Base-by-base conservation (phyloP, 108 stramenopile genomes). In the Nitzschia palea region DNA sequence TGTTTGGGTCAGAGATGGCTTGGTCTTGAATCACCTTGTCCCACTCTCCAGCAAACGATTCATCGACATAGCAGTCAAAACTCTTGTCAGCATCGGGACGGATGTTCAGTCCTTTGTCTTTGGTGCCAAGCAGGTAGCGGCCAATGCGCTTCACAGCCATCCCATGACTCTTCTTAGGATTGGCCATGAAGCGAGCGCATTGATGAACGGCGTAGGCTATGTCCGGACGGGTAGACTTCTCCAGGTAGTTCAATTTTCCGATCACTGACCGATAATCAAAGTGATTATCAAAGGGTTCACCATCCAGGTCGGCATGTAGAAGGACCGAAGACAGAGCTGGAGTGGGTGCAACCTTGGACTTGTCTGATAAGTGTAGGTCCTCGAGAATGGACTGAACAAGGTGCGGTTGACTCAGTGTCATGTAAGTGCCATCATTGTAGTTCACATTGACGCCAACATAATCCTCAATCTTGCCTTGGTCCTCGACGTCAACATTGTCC, bases 1-100 rank as follows among this genome's bases (percentile, higher is more conserved):
- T 54, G n/a, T 15, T 58, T 0, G 76, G 71, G 33, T 77, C 54
- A 8, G 53, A 4, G n/a, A n/a, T 36, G 36, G 55, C 55, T 31
- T 63, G 20, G 6, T 51, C 50, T 6, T 6, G 5, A 6, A 5
- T 6, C 14, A 62, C 63, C 40, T 34, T 15, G 60, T 56, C 35
- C 56, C 54, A 80, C 15, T 63, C 35, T 15, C 82, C 82, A 47
- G 76, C 67, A 44, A 77, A 77, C 32, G 69, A 62, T 1, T 76
- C 80, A 65, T 81, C 80, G 4, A 67, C 74, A 47, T 62, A 81
- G 51, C 60, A 68, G 20, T 81, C 65, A 20, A 74, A 18, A 43
- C 50, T 30, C 10, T 32, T 20, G 20, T 47, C 44, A 2, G 44
- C 4, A 8, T 37, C 65, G 3, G 78, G 68, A 10, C 30, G 5